phyloP scores from a whole-genome alignment of 2,329 filamentous ascomycete genomes.

The Coleophoma cylindrospora region DNA sequence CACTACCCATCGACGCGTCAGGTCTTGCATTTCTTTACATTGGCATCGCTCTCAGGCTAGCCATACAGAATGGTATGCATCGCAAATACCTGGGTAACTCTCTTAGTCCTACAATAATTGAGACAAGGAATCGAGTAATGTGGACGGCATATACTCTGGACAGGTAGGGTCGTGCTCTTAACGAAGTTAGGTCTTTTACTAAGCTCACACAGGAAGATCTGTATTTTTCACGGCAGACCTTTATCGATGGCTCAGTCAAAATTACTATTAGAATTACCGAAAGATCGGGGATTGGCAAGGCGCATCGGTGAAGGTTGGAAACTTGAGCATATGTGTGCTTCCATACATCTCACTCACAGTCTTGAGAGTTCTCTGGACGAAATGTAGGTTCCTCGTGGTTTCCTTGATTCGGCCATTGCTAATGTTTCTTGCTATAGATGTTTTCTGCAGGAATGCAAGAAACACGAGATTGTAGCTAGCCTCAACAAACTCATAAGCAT shows the following conservation, averaged over 20 bases:
- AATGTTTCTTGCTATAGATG: neutral
- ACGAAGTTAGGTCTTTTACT: neutral
- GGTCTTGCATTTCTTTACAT: constrained; percentile 53
- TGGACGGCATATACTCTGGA: constrained; percentile 54
- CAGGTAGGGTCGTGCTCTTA: constrained; percentile 31
- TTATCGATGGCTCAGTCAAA: constrained; percentile 46
- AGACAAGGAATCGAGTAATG: constrained; percentile 41
- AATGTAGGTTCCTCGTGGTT: constrained; percentile 13
- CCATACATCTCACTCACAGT: constrained; percentile 29
- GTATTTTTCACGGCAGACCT: constrained; percentile 50
- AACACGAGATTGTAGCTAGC: neutral
- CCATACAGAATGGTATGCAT: constrained; percentile 57
- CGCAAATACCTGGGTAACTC: constrained; percentile 42
- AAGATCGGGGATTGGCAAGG: constrained; percentile 11
- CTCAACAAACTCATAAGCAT: neutral
- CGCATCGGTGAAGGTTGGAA: constrained; percentile 37
- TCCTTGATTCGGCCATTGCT: neutral
- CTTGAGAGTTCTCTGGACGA: constrained; percentile 12
- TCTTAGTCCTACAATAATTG: constrained; percentile 41
- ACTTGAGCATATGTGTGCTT: constrained; percentile 40
- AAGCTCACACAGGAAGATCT: constrained; percentile 39
- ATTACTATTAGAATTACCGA: constrained; percentile 50
- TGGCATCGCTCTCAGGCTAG: constrained; percentile 49
- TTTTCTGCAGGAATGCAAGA: neutral
- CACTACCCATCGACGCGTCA: constrained; percentile 49